These are phyloP conservation scores for Suillus alpinus DNA, from an alignment of 768 basidiomycete genomes.

Conservation along the genomic window DNA sequence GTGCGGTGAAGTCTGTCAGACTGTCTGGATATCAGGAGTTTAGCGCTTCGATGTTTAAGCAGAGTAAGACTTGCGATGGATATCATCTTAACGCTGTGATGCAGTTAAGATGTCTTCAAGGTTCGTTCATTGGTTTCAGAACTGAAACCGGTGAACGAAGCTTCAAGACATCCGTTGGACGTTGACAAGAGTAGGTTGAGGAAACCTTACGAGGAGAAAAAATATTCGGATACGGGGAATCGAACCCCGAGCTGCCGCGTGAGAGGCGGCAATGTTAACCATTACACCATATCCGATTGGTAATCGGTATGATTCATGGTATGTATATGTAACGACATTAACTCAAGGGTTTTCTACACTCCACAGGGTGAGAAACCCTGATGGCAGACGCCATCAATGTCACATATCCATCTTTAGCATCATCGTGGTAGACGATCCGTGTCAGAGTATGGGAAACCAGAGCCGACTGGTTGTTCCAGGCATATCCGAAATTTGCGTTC, in stretches of 20 bases:
- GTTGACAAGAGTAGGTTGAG: not conserved
- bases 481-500: constrained; percentile 30
- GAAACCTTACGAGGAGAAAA: not conserved
- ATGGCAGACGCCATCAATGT: not conserved
- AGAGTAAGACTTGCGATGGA: not conserved
- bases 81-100: not conserved
- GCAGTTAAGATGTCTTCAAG: not conserved
- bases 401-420: constrained; percentile 31
- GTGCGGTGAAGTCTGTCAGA: not conserved
- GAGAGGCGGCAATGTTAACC: constrained; percentile 69
- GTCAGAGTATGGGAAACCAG: constrained; percentile 47
- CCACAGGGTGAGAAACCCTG: too few relatives aligned
- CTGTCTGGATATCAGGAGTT: too few relatives aligned
- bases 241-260: constrained; percentile 43
- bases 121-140: not conserved
- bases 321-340: too few relatives aligned
- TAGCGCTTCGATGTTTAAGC: not conserved
- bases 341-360: too few relatives aligned
- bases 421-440: constrained; percentile 24
- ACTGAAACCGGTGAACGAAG: too few relatives aligned
- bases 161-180: too few relatives aligned
- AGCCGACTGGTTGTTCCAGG: constrained; percentile 36
- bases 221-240: constrained; percentile 23
- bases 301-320: too few relatives aligned
- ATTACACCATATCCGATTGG: constrained; percentile 57